phyloP scores from a whole-genome alignment of 371 early-diverging fungal genomes.

The Furculomyces boomerangus region DNA sequence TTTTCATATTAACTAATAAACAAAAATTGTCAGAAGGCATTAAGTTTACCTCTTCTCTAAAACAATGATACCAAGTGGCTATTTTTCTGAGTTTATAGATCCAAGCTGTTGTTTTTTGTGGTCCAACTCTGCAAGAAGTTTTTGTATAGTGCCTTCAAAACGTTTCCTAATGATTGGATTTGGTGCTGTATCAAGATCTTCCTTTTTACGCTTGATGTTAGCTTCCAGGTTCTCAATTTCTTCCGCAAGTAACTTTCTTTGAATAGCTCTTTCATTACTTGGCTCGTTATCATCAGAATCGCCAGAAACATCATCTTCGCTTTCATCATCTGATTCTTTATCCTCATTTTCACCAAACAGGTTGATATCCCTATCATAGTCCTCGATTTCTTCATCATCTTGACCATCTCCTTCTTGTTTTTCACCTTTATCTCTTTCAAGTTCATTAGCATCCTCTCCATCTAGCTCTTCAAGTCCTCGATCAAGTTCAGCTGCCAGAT shows the following conservation, averaged over 20 bases:
- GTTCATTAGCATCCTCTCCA: constrained; percentile 21
- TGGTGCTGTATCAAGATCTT: constrained; percentile 29
- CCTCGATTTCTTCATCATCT: constrained; percentile 11
- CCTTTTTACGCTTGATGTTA: constrained; percentile 24
- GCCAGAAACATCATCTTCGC: constrained; percentile 12
- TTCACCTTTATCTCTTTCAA: constrained; percentile 10
- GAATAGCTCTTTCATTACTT: constrained; percentile 15
- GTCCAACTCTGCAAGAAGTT: constrained; percentile 15
- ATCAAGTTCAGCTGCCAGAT: constrained; percentile 29
- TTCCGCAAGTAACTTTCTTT: constrained; percentile 28
- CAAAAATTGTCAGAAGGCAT: no score
- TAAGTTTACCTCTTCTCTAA: no score
- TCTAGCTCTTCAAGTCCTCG: constrained; percentile 26
- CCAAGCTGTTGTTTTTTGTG: constrained; percentile 13
- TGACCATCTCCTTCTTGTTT: constrained; percentile 14
- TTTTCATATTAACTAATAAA: no score
- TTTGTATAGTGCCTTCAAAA: constrained; percentile 21
- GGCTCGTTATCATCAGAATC: constrained; percentile 17
- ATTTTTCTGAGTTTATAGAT: not conserved
- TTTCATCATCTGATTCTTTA: constrained; percentile 21
- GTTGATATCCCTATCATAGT: constrained; percentile 12
- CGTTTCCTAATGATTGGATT: constrained; percentile 29
- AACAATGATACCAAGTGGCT: not conserved
- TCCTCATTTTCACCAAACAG: constrained; percentile 17
- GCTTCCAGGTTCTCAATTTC: constrained; percentile 29